A percentile compares a stretch with the other conserved stretches of the same genome.
Conservation (phyloP, 345 rosid species). For the Excoecaria cochinchinensis region DNA sequence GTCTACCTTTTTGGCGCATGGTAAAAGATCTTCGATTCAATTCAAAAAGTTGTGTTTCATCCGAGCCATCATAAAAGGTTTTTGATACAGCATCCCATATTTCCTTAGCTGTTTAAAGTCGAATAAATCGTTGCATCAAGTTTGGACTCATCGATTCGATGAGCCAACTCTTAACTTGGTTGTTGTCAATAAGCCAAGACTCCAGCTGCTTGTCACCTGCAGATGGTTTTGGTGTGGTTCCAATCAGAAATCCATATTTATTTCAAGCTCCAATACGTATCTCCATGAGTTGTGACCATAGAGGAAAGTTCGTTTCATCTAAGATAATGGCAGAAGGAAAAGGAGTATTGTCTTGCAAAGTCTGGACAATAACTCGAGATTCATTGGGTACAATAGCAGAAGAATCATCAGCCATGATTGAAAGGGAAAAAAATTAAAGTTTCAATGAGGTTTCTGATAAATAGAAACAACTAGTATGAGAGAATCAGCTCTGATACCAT, state of each 20-base stretch:
- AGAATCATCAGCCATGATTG: background rate
- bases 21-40: background rate
- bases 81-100: background rate
- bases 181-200: constrained; percentile 1
- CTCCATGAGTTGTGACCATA: background rate
- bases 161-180: background rate
- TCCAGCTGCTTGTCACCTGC: background rate
- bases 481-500: no score
- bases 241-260: background rate
- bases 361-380: background rate
- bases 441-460: no score
- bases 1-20: constrained; percentile 1
- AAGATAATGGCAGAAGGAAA: background rate
- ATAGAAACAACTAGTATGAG: no score
- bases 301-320: background rate
- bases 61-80: constrained; percentile 2
- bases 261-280: background rate
- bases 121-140: background rate
- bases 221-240: background rate
- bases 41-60: constrained; percentile 1
- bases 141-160: constrained; percentile 3
- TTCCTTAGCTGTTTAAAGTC: background rate
- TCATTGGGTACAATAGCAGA: background rate
- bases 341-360: background rate
- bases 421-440: background rate